These are phyloP conservation scores for Trichoderma lentiforme DNA, from an alignment of 2,329 filamentous ascomycete genomes.

Conservation along the genomic window DNA sequence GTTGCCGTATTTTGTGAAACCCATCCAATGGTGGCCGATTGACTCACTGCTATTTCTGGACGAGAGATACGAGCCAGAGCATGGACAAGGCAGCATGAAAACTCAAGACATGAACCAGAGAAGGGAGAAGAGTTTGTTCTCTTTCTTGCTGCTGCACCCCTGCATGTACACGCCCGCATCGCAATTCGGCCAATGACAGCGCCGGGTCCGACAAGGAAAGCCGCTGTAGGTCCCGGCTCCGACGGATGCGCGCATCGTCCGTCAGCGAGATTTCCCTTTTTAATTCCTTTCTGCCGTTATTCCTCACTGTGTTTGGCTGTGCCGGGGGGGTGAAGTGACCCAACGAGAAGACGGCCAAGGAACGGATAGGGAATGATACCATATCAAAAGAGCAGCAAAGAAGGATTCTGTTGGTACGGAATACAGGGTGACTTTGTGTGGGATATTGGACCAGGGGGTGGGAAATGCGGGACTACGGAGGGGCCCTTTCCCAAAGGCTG, in stretches of 20 bases:
- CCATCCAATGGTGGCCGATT: background rate
- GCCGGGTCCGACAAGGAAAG: background rate
- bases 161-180: constrained; percentile 6
- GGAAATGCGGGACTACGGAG: background rate
- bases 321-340: background rate
- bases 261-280: background rate
- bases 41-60: constrained; percentile 11
- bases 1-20: constrained; percentile 8
- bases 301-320: background rate
- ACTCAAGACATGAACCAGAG: background rate
- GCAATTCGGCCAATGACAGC: constrained; percentile 6
- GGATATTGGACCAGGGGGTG: constrained; percentile 6
- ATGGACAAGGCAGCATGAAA: background rate
- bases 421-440: background rate
- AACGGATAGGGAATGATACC: background rate
- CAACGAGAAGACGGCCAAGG: background rate
- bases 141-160: background rate
- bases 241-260: constrained; percentile 22
- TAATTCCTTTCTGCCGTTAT: background rate
- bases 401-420: background rate
- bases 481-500: background rate
- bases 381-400: background rate
- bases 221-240: constrained; percentile 16
- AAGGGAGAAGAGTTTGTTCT: background rate
- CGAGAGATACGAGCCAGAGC: background rate